Conservation (phyloP, 108 stramenopile species). For the Skeletonema tropicum region DNA sequence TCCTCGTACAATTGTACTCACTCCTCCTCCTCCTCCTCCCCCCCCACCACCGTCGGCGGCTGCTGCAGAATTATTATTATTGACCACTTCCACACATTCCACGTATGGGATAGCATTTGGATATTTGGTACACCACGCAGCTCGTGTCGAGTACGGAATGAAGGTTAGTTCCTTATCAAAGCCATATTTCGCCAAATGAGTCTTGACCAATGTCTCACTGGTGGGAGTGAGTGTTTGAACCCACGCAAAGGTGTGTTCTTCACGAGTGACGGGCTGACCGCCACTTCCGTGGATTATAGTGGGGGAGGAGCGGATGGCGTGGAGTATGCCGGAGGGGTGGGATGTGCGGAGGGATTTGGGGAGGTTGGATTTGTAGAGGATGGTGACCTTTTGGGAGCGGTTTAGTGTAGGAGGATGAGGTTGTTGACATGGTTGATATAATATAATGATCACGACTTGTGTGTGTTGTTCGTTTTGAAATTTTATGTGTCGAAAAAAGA, state of each 20-base stretch:
- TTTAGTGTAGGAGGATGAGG: not conserved
- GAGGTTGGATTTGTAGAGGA: conserved; percentile 25
- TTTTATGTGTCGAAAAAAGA: not conserved
- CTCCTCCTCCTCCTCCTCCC: no score
- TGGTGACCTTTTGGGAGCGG: conserved; percentile 13
- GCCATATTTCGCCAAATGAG: conserved; percentile 10
- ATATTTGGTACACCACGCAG: conserved; percentile 10
- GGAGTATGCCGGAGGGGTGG: conserved; percentile 16
- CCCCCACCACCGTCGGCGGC: not conserved
- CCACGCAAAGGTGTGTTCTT: conserved; percentile 29
- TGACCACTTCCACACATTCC: conserved; percentile 2
- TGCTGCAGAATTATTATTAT: no score
- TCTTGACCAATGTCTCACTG: not conserved
- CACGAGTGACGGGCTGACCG: not conserved
- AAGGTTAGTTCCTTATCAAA: not conserved
- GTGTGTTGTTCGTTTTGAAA: not conserved
- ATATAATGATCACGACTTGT: not conserved
- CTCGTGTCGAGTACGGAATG: conserved; percentile 17
- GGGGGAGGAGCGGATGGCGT: conserved; percentile 13
- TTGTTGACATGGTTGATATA: not conserved
- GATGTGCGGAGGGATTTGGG: not conserved
- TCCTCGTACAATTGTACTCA: not conserved
- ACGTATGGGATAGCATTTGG: conserved; percentile 18
- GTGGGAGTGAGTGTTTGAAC: not conserved
- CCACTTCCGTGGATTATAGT: not conserved